Percentiles rank a stretch among this genome's conserved stretches.
Conservation (phyloP, 2,329 filamentous ascomycete genomes). For the Cladosporium oxysporum region DNA sequence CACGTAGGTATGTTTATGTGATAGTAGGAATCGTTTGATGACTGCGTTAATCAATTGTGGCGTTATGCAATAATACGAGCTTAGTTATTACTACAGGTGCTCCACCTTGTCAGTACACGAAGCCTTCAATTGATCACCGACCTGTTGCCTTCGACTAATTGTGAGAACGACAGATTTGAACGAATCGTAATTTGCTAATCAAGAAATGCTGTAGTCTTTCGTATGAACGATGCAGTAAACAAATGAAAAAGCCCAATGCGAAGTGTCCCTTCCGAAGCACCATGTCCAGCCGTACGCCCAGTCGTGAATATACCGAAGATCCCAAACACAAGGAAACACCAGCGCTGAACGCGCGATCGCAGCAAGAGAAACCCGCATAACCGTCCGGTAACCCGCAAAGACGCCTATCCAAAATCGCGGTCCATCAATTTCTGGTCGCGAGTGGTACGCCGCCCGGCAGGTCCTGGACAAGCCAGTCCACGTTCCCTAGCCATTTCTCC, state of each 20-base stretch:
- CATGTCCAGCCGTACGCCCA: not conserved
- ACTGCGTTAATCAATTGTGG: not conserved
- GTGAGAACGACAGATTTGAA: not conserved
- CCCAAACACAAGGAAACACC: constrained; percentile 8
- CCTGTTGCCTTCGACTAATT: not conserved
- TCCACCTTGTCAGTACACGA: not conserved
- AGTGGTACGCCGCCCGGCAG: constrained; percentile 11
- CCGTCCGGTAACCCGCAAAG: not conserved
- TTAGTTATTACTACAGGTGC: not conserved
- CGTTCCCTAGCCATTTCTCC: constrained; percentile 16
- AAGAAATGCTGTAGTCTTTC: constrained; percentile 11
- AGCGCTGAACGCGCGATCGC: constrained; percentile 5
- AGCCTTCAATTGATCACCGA: not conserved
- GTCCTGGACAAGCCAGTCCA: constrained; percentile 18
- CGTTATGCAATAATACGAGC: not conserved
- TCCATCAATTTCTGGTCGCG: not conserved
- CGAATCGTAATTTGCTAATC: not conserved
- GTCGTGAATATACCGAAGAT: not conserved
- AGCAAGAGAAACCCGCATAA: not conserved
- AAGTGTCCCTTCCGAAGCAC: not conserved
- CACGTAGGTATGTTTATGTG: not conserved
- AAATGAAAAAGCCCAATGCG: not conserved
- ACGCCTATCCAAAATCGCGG: not conserved
- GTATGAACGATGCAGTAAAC: not conserved
- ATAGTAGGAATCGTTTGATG: not conserved